These are phyloP conservation scores for Populus alba DNA, from an alignment of 345 rosid species.

Conservation along the genomic window DNA sequence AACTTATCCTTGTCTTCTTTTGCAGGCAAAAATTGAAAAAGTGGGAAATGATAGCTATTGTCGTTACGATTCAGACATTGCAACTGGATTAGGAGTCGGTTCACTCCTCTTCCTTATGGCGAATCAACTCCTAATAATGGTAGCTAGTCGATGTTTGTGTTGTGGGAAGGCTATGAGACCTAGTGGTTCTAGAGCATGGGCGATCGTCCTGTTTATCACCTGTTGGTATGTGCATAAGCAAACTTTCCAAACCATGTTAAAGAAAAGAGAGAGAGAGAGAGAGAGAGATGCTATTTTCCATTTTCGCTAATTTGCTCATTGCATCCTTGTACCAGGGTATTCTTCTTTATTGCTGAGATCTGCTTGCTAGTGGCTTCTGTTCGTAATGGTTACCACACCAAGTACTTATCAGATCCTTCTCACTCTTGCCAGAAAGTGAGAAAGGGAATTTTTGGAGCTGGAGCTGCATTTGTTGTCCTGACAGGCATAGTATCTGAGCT, in stretches of 20 bases:
- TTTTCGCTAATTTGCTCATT: background rate
- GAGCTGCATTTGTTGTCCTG: conserved; percentile 73
- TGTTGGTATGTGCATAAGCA: conserved; percentile 54
- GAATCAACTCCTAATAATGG: conserved; percentile 72
- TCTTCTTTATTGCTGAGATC: conserved; percentile 76
- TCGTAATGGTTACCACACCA: conserved; percentile 83
- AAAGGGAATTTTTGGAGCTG: conserved; percentile 86
- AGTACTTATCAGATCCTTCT: conserved; percentile 33
- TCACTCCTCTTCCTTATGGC: conserved; percentile 54
- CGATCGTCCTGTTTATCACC: conserved; percentile 65
- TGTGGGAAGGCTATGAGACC: conserved; percentile 80
- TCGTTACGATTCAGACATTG: conserved; percentile 69
- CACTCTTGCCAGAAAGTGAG: conserved; percentile 58
- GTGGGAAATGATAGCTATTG: conserved; percentile 43
- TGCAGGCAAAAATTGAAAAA: conserved; percentile 11
- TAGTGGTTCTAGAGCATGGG: conserved; percentile 71
- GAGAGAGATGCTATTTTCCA: background rate
- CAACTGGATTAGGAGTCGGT: conserved; percentile 76
- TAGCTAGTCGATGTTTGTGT: conserved; percentile 67
- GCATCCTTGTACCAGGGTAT: conserved; percentile 51
- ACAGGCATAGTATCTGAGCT: conserved; percentile 78
- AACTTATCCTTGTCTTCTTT: conserved; percentile 6
- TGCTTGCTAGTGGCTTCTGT: conserved; percentile 89
- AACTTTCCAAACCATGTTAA: background rate
- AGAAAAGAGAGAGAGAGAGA: background rate